phyloP scores from a whole-genome alignment of 2,329 filamentous ascomycete genomes.

The Fusarium longipes region DNA sequence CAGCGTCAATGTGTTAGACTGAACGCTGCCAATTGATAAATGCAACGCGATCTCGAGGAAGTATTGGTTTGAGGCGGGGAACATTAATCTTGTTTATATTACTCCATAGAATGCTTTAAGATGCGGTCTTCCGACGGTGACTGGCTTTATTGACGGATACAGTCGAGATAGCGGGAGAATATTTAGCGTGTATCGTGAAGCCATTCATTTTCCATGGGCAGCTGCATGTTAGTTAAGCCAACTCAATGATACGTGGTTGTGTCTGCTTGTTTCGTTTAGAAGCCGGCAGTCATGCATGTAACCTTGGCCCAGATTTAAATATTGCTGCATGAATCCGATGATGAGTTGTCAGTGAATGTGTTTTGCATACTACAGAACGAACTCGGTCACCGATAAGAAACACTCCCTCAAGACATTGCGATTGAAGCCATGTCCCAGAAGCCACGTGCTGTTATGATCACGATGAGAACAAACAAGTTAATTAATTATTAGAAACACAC shows the following conservation, averaged over 20 bases:
- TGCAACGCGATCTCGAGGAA: not conserved
- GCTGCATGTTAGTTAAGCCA: not conserved
- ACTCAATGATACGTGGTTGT: slow-evolving; percentile 5
- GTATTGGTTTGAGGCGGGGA: slow-evolving; percentile 4
- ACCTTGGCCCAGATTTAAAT: not conserved
- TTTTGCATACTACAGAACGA: too few relatives aligned
- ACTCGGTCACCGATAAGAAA: not conserved
- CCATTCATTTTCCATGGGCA: not conserved
- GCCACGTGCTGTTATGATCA: not conserved
- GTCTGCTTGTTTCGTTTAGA: not conserved
- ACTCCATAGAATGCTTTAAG: not conserved
- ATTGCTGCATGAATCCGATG: slow-evolving; percentile 13
- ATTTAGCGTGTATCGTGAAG: not conserved
- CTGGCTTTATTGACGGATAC: not conserved
- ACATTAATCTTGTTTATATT: slow-evolving; percentile 19
- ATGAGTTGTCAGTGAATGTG: slow-evolving; percentile 23
- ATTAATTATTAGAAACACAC: not conserved
- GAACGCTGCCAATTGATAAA: slow-evolving; percentile 7
- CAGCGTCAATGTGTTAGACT: not conserved
- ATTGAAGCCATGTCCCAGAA: not conserved
- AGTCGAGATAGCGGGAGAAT: slow-evolving; percentile 3
- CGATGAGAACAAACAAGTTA: not conserved
- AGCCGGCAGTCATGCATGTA: slow-evolving; percentile 7
- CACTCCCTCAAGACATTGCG: not conserved
- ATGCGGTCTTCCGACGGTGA: not conserved